phyloP scores from a whole-genome alignment of 2,329 filamentous ascomycete species.

The Verticillium longisporum region DNA sequence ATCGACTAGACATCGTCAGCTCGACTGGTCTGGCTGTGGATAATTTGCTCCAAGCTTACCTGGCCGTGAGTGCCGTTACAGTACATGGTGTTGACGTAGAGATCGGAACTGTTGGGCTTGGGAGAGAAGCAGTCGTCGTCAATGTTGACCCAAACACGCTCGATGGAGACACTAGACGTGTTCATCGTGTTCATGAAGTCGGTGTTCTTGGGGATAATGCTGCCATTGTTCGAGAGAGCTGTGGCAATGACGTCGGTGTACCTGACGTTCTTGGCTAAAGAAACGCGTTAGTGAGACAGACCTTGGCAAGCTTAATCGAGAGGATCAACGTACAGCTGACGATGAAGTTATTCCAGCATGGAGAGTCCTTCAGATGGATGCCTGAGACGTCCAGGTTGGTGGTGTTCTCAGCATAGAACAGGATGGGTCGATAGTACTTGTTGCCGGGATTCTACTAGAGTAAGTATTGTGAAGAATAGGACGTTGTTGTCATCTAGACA shows the following conservation, averaged over 20 bases:
- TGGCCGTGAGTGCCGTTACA: slow-evolving; percentile 52
- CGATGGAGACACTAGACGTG: slow-evolving; percentile 44
- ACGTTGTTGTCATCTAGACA: background rate
- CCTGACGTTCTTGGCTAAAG: slow-evolving; percentile 35
- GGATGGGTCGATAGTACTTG: slow-evolving; percentile 49
- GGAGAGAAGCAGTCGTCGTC: slow-evolving; percentile 57
- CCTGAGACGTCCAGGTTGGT: slow-evolving; percentile 51
- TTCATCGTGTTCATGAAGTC: slow-evolving; percentile 58
- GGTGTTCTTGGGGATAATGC: slow-evolving; percentile 48
- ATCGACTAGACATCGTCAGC: slow-evolving; percentile 31
- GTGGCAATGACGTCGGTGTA: slow-evolving; percentile 49
- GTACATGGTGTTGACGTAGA: slow-evolving; percentile 53
- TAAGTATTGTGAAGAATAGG: background rate
- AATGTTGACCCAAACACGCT: slow-evolving; percentile 43
- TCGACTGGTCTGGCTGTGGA: too few species aligned
- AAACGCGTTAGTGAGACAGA: background rate
- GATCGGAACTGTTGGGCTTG: slow-evolving; percentile 51
- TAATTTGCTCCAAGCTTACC: background rate
- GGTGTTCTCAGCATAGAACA: slow-evolving; percentile 56
- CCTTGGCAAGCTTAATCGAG: background rate
- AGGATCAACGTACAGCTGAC: slow-evolving; percentile 32
- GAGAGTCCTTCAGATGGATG: slow-evolving; percentile 53
- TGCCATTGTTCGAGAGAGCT: slow-evolving; percentile 39
- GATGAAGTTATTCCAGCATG: slow-evolving; percentile 59
- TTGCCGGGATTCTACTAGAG: slow-evolving; percentile 36